phyloP scores from a whole-genome alignment of 108 stramenopile genomes.

The Hondaea fermentalgiana region DNA sequence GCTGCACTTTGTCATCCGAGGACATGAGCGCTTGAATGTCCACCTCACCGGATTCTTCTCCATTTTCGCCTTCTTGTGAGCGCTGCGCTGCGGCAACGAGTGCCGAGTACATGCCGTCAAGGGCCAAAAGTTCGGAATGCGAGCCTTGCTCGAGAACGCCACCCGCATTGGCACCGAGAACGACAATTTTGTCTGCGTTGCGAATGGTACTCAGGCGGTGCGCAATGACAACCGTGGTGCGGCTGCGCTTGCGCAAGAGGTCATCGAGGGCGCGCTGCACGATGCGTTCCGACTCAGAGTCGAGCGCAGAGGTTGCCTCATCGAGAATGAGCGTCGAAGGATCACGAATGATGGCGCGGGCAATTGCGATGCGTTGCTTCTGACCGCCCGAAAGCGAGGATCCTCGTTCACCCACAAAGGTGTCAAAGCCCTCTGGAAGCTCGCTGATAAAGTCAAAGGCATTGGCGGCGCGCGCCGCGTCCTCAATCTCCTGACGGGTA shows the following conservation, averaged over 20 bases:
- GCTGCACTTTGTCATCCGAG: background rate
- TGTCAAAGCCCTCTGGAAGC: slow-evolving; percentile 73
- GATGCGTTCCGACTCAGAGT: slow-evolving; percentile 71
- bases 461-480: slow-evolving; percentile 74
- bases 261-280: slow-evolving; percentile 67
- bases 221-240: slow-evolving; percentile 61
- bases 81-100: slow-evolving; percentile 28
- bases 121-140: slow-evolving; percentile 63
- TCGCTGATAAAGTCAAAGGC: slow-evolving; percentile 66
- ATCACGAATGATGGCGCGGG: slow-evolving; percentile 65
- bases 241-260: slow-evolving; percentile 43
- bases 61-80: background rate
- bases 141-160: slow-evolving; percentile 61
- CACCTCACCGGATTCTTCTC: background rate
- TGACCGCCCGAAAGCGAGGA: slow-evolving; percentile 78
- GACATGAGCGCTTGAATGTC: background rate
- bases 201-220: slow-evolving; percentile 75
- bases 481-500: slow-evolving; percentile 58
- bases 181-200: slow-evolving; percentile 71
- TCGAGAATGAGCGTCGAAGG: slow-evolving; percentile 72
- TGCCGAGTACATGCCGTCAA: slow-evolving; percentile 55
- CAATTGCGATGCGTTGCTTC: slow-evolving; percentile 87
- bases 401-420: slow-evolving; percentile 77
- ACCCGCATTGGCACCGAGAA: slow-evolving; percentile 55
- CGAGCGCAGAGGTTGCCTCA: slow-evolving; percentile 72